These are phyloP conservation scores for Heimioporus sp. DNA, from an alignment of 768 basidiomycete species.

Conservation along the genomic window DNA sequence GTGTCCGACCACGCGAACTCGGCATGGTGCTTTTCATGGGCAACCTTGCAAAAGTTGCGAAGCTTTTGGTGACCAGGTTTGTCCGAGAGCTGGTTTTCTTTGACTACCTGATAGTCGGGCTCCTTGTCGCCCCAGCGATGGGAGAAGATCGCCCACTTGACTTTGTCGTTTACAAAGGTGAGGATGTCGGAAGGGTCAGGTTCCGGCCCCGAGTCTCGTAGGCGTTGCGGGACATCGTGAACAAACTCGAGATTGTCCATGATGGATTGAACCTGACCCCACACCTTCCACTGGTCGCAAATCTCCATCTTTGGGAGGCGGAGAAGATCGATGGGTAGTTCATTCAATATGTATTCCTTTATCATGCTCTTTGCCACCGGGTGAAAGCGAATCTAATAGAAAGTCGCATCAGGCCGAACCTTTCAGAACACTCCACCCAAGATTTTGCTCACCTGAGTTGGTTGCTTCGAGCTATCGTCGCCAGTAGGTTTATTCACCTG, in stretches of 20 bases:
- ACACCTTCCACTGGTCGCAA: background rate
- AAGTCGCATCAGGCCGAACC: too few species aligned
- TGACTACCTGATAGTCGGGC: background rate
- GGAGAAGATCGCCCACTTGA: background rate
- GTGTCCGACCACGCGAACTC: conserved; percentile 1
- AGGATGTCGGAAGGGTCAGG: background rate
- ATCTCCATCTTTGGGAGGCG: background rate
- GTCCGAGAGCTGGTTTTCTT: background rate
- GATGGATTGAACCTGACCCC: background rate
- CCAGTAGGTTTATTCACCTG: too few species aligned
- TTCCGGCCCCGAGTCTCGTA: background rate
- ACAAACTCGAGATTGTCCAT: background rate
- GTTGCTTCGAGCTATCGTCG: too few species aligned
- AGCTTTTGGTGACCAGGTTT: background rate
- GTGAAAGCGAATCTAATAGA: background rate
- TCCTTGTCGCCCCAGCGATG: background rate
- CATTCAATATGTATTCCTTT: background rate
- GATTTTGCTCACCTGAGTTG: too few species aligned
- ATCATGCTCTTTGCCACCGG: background rate
- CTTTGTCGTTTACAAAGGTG: background rate
- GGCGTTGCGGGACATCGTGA: background rate
- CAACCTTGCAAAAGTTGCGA: background rate
- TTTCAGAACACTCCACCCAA: too few species aligned
- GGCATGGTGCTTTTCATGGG: background rate
- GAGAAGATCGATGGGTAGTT: background rate